Conservation (phyloP, 2,329 filamentous ascomycete species). For the Clarireedia monteithiana region DNA sequence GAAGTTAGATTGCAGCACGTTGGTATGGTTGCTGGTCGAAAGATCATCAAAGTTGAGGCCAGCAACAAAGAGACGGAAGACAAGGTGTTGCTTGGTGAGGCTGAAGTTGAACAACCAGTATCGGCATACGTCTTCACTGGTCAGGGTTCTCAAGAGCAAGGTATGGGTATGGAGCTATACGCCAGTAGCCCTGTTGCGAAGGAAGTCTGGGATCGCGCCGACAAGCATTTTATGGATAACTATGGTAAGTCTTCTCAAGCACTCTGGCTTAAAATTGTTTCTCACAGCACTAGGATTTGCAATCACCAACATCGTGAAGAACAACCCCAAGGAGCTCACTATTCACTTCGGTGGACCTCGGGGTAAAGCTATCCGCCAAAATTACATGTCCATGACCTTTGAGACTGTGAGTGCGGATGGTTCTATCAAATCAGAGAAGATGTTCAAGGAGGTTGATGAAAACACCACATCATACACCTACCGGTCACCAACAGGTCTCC, state of each 20-base stretch:
- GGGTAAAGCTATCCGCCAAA: constrained; percentile 94
- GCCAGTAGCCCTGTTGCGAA: constrained; percentile 87
- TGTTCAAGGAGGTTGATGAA: constrained; percentile 97
- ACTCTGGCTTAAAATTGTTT: constrained; percentile 4
- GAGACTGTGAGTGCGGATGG: constrained; percentile 94
- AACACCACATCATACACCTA: constrained; percentile 94
- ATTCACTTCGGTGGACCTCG: constrained; percentile 96
- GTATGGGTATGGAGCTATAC: constrained; percentile 99
- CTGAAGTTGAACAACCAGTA: constrained; percentile 94
- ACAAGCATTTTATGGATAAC: constrained; percentile 97
- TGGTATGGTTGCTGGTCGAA: constrained; percentile 95
- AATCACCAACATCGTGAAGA: constrained; percentile 98
- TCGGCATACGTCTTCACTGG: constrained; percentile 97
- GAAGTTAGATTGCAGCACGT: constrained; percentile 93
- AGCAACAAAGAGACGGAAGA: constrained; percentile 94
- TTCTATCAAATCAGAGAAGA: constrained; percentile 94
- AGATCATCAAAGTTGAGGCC: constrained; percentile 98
- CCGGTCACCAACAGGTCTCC: constrained; percentile 83
- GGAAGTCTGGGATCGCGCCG: constrained; percentile 95
- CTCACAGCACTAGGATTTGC: constrained; percentile 60
- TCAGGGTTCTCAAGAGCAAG: constrained; percentile 96
- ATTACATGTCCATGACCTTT: constrained; percentile 99
- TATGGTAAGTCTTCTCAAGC: constrained; percentile 60
- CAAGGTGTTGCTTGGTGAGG: constrained; percentile 90
- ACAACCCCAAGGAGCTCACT: constrained; percentile 98